Percentiles rank a stretch among this genome's conserved stretches.
These are phyloP conservation scores for Epipyxis sp. DNA, from an alignment of 108 stramenopile genomes.

Conservation along the genomic window DNA sequence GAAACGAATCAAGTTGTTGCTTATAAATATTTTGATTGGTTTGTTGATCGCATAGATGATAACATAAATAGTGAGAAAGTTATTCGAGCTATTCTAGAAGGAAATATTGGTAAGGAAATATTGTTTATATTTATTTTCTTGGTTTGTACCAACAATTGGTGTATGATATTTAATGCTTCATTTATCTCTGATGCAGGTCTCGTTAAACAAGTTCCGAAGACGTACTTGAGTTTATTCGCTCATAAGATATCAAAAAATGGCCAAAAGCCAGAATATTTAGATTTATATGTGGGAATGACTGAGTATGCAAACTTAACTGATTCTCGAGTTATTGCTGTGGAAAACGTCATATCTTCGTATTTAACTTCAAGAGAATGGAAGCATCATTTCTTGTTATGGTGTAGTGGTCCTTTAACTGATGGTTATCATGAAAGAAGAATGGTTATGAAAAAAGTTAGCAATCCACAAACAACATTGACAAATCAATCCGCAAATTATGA, in stretches of 20 bases:
- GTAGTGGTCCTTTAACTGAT: slow-evolving; percentile 4
- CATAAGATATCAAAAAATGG: slow-evolving; percentile 13
- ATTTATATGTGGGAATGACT: slow-evolving; percentile 28
- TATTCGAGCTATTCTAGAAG: slow-evolving; percentile 13
- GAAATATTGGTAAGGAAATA: background rate
- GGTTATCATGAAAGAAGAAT: slow-evolving; percentile 1
- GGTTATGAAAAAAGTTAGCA: slow-evolving; percentile 17
- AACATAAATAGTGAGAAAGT: slow-evolving; percentile 7
- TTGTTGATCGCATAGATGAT: slow-evolving; percentile 16
- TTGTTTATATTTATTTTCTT: too few species aligned
- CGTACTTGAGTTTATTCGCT: background rate
- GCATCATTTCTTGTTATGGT: slow-evolving; percentile 22
- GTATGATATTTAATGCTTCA: too few species aligned
- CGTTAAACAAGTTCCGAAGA: background rate
- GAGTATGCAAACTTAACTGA: background rate
- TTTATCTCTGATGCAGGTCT: too few species aligned
- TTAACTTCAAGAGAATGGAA: slow-evolving; percentile 19
- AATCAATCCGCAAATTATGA: background rate
- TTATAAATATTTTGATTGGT: slow-evolving; percentile 13
- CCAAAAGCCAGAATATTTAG: slow-evolving; percentile 15
- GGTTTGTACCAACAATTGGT: too few species aligned
- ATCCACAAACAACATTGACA: background rate
- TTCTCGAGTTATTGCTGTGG: background rate
- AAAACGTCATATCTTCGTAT: slow-evolving; percentile 5
- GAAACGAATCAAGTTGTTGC: slow-evolving; percentile 15